Conservation (phyloP, 495 filamentous ascomycete genomes). For the Trichocladium uniseriatum region DNA sequence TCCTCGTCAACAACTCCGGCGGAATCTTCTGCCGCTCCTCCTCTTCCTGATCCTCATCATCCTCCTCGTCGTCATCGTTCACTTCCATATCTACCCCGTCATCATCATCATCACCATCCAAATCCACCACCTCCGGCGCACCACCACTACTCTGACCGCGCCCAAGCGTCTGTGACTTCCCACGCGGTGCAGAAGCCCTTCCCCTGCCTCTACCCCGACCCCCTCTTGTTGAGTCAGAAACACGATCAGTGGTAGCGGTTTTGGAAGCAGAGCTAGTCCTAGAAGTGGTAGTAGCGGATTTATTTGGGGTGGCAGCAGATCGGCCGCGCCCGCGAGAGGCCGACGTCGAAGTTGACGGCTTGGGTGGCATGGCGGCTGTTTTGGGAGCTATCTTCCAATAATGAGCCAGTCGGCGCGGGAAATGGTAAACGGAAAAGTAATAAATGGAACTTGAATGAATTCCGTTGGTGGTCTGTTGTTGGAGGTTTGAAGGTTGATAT, state of each 20-base stretch:
- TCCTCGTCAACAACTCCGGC: slow-evolving; percentile 56
- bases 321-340: neutral
- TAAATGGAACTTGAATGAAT: too few relatives aligned
- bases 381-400: too few relatives aligned
- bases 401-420: too few relatives aligned
- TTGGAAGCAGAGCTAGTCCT: neutral
- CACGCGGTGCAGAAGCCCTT: neutral
- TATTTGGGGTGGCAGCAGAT: neutral
- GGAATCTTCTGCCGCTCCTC: slow-evolving; percentile 49
- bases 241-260: neutral
- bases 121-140: neutral
- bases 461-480: neutral
- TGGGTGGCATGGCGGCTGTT: slow-evolving; percentile 13
- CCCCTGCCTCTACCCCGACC: neutral
- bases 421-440: neutral
- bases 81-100: slow-evolving; percentile 14
- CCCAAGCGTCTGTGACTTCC: neutral
- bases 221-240: neutral
- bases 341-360: neutral
- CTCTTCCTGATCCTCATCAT: slow-evolving; percentile 25
- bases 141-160: neutral
- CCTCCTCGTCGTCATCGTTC: slow-evolving; percentile 16
- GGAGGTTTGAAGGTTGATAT: too few relatives aligned
- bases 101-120: neutral
- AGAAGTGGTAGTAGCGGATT: neutral